These are phyloP conservation scores for Clitocybe nebularis DNA, from an alignment of 1,284 basidiomycete species.

Conservation along the genomic window DNA sequence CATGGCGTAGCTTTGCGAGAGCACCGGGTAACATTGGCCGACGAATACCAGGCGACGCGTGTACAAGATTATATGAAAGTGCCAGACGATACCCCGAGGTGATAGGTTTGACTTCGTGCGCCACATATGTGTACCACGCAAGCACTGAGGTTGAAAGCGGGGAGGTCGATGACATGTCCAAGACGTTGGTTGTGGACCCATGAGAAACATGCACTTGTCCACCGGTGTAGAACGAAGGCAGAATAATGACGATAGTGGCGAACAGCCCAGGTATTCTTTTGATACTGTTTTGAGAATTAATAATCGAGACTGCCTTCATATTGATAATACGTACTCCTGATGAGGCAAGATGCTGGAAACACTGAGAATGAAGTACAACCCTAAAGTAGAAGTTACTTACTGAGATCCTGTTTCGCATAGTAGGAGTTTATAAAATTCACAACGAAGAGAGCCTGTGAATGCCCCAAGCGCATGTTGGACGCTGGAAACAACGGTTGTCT, in stretches of 20 bases:
- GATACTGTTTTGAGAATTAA: slow-evolving; percentile 4
- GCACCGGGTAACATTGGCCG: slow-evolving; percentile 19
- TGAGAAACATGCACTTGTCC: slow-evolving; percentile 39
- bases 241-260: slow-evolving; percentile 39
- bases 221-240: slow-evolving; percentile 40
- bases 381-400: slow-evolving; percentile 27
- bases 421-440: slow-evolving; percentile 41
- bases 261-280: slow-evolving; percentile 20
- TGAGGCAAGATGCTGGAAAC: slow-evolving; percentile 23
- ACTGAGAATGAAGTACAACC: neutral
- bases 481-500: too few relatives aligned
- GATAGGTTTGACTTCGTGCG: slow-evolving; percentile 41
- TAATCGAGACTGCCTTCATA: too few relatives aligned
- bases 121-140: slow-evolving; percentile 47
- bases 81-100: slow-evolving; percentile 25
- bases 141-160: slow-evolving; percentile 31
- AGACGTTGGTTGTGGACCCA: slow-evolving; percentile 22
- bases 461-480: too few relatives aligned
- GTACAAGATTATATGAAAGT: slow-evolving; percentile 43
- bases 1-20: slow-evolving; percentile 17
- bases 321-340: slow-evolving; percentile 23
- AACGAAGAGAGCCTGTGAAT: slow-evolving; percentile 22
- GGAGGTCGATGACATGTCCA: slow-evolving; percentile 29
- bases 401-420: slow-evolving; percentile 43
- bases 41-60: slow-evolving; percentile 16